Evolutionary conservation across 306 rosid species (phyloP), one percentile per base, ranked within the genome.

Genomic region (Abrus precatorius): DNA sequence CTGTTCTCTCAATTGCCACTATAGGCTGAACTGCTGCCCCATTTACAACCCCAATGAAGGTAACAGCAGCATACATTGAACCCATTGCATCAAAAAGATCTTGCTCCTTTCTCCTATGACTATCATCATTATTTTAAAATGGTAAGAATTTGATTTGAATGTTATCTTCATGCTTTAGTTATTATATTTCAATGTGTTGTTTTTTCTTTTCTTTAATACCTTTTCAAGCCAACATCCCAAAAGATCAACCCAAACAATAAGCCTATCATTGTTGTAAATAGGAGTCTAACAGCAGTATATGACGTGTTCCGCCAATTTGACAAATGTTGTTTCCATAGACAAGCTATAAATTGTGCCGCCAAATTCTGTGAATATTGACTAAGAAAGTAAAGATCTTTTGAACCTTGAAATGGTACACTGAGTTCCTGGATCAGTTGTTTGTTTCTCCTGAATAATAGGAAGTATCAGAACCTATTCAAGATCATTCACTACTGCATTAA

Each of bases 31-130:
- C 97, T 0, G 93, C 54, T 5, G 81, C 30, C 12, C 89, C 84
- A 71, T 92, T 94, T 65, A 85, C 87, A 36, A 88, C 36, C 3
- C 98, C 98, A 4, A 92, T 78, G 84, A 90, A 90, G 62, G 89
- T 79, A 72, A 84, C 85, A 4, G 91, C 91, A 20, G 89, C 55
- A 75, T 86, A 90, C 93, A 93, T 85, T 7, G 91, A 90, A 9
- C 97, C 98, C 88, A 94, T 88, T 57, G 95, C 90, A 76, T 92
- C 88, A 40, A 88, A 82, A n/a, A 94, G 65, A 85, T 88, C 93
- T 86, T 92, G 95, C 38, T 66, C 66, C 78, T 57, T 55, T 85
- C 44, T 60, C 72, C 89, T 86, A 82, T 14, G 56, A 81, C 8
- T 66, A 14, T 68, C 30, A 30, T 67, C 32, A 27, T 48, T 12